A percentile compares a stretch with the other conserved stretches of the same genome.
phyloP scores from a whole-genome alignment of 805 yeast genomes.

The Lachancea quebecensis region DNA sequence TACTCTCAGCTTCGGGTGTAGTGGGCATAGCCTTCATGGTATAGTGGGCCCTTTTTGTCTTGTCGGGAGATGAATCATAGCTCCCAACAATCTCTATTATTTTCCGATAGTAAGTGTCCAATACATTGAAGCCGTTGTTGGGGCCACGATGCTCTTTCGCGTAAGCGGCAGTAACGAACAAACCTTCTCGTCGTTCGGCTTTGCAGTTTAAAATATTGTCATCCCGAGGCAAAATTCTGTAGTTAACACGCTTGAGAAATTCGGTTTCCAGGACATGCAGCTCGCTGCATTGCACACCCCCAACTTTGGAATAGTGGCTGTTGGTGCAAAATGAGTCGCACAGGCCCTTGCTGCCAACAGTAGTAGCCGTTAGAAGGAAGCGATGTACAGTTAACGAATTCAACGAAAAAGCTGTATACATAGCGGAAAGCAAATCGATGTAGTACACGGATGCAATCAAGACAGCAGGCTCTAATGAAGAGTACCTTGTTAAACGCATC shows the following conservation, averaged over 20 bases:
- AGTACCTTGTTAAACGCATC: conserved; percentile 70
- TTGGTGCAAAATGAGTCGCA: conserved; percentile 94
- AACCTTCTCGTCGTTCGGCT: conserved; percentile 23
- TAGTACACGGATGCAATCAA: conserved; percentile 79
- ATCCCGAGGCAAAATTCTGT: conserved; percentile 61
- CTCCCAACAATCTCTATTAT: conserved; percentile 46
- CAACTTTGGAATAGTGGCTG: conserved; percentile 90
- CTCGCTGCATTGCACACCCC: conserved; percentile 81
- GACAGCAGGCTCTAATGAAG: conserved; percentile 78
- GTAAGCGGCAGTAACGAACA: neutral
- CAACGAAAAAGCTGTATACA: conserved; percentile 72
- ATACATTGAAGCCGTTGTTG: conserved; percentile 34
- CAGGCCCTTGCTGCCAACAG: conserved; percentile 82
- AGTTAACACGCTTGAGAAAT: conserved; percentile 71
- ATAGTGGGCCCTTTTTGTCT: conserved; percentile 21
- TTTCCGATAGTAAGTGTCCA: conserved; percentile 42
- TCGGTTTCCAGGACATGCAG: conserved; percentile 84
- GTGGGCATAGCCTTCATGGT: conserved; percentile 6
- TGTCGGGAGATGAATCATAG: conserved; percentile 24
- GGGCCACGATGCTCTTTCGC: conserved; percentile 11
- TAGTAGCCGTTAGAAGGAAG: conserved; percentile 81
- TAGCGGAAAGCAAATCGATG: conserved; percentile 74
- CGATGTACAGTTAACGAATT: conserved; percentile 93
- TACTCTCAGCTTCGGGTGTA: neutral
- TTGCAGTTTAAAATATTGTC: conserved; percentile 35